Base-by-base conservation (phyloP, 2,329 filamentous ascomycete species). In the Fonsecaea erecta region DNA sequence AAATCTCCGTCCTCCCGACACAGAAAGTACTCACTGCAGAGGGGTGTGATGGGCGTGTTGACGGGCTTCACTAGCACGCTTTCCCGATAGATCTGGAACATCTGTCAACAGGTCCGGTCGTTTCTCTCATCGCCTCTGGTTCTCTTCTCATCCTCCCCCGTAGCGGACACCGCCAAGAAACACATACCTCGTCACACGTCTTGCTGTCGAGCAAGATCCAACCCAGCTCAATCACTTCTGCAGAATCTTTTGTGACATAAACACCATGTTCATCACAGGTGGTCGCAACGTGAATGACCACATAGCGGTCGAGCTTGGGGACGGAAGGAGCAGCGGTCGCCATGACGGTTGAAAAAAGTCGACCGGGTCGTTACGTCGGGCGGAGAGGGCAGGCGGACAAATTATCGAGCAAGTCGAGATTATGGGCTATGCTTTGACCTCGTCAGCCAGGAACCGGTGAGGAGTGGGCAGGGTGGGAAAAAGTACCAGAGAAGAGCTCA, bases 181-280 rank as follows among this genome's bases (percentile, higher is more conserved):
- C 68, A 70, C 87, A 80, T 84, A 97, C 93, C 90, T 97, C 93
- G 74, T 97, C 93, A 74, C 93, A 90, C 70, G 87, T 90, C 82
- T 94, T 95, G 71, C 92, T 90, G 77, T 97, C 93, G 69, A 97
- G 85, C 75, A 99, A 82, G 76, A 98, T 97, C 95, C 95, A 99
- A 70, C 94, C 95, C 77, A 99, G 86, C 86, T 99, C 95, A 79
- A 99, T 99, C 72, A 99, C 95, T 83, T 99, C 95, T 68, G 95
- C 95, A 65, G 95, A 98, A 81, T 99, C 95, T 82, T 98, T 98
- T 66, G 95, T 99, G 65, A 99, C 95, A 80, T 99, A 99, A 71
- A 99, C 95, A 69, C 95, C 95, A 81, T 99, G 95, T 80, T 99
- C 95, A 79, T 99, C 95, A 81, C 95, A 99, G 73, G 95, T 99